Percentiles rank a stretch among this genome's conserved stretches.
Evolutionary conservation across 192 early-diverging fungal genomes (phyloP).

Genomic region (Rhizoclosmatium globosum): DNA sequence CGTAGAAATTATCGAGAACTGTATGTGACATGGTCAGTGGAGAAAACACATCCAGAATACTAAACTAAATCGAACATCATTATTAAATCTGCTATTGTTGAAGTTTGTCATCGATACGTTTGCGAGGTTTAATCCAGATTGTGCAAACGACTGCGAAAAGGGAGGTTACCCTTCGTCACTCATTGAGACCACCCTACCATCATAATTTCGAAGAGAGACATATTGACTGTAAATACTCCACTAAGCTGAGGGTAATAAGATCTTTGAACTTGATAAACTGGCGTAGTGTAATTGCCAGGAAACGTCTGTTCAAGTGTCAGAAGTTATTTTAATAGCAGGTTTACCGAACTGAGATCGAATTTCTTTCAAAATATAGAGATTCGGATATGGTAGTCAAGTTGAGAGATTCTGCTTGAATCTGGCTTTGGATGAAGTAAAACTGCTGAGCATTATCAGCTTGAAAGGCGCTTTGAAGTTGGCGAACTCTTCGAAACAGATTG

Average conservation of each 20-base stretch:
- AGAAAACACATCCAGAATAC: neutral
- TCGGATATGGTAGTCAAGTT: too few relatives aligned
- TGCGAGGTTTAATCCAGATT: neutral
- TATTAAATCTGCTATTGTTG: neutral
- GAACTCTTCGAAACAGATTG: slow-evolving; percentile 13
- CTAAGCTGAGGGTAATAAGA: too few relatives aligned
- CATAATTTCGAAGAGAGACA: neutral
- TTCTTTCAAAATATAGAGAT: too few relatives aligned
- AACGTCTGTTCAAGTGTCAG: too few relatives aligned
- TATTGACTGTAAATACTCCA: neutral
- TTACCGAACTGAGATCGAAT: too few relatives aligned
- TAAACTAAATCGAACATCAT: neutral
- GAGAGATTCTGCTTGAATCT: neutral
- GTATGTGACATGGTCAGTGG: neutral
- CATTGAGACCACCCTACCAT: neutral
- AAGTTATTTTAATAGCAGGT: too few relatives aligned
- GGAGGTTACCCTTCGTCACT: neutral
- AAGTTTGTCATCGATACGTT: neutral
- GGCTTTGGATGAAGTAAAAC: neutral
- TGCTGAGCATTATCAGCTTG: neutral
- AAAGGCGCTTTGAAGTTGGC: slow-evolving; percentile 5
- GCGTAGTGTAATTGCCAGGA: too few relatives aligned
- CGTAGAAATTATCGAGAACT: neutral
- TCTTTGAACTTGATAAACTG: too few relatives aligned
- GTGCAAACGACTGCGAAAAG: neutral